Percentiles rank a stretch among this genome's conserved stretches.
Conservation (phyloP, 345 rosid species). For the Passiflora organensis region DNA sequence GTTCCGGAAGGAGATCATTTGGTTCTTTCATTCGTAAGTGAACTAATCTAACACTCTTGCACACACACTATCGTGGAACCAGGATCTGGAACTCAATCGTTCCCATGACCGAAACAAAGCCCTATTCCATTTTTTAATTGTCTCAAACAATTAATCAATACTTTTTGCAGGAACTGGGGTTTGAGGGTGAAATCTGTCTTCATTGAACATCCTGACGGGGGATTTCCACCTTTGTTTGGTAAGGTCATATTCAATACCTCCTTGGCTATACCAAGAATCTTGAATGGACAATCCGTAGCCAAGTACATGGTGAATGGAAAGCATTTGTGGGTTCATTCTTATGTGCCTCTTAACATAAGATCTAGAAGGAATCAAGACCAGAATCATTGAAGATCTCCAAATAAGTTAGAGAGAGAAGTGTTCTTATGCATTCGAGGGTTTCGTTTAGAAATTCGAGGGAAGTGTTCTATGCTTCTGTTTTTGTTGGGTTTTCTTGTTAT, state of each 20-base stretch:
- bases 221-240: neutral
- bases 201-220: neutral
- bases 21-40: neutral
- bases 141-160: neutral
- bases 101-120: neutral
- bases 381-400: neutral
- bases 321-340: neutral
- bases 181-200: neutral
- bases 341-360: neutral
- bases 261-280: neutral
- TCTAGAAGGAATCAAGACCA: neutral
- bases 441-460: no score
- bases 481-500: no score
- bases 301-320: neutral
- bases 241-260: neutral
- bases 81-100: no score
- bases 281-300: neutral
- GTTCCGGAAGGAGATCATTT: neutral
- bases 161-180: conserved; percentile 1
- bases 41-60: neutral
- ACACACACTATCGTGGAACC: neutral
- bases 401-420: no score
- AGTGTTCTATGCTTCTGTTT: no score
- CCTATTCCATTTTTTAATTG: neutral
- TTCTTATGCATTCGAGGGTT: no score